Percentiles rank a stretch among this genome's conserved stretches.
phyloP scores from a whole-genome alignment of 2,329 filamentous ascomycete species.

The Venturia nashicola region DNA sequence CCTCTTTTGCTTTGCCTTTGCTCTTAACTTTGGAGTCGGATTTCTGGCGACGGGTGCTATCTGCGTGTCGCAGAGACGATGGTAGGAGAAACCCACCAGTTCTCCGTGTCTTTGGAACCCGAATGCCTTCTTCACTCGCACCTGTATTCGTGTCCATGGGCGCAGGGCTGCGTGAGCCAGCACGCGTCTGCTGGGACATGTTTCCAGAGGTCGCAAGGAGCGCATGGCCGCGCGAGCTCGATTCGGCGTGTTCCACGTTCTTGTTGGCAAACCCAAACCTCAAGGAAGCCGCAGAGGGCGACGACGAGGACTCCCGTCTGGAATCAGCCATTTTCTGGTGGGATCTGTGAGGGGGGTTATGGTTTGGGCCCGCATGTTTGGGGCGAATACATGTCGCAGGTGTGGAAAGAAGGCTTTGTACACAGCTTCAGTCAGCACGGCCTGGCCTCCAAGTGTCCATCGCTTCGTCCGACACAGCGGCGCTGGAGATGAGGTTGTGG shows the following conservation, averaged over 20 bases:
- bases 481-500: not conserved
- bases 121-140: not conserved
- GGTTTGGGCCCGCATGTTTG: not conserved
- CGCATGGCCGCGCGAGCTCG: not conserved
- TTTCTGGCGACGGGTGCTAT: not conserved
- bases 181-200: not conserved
- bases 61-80: slow-evolving; percentile 2
- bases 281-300: not conserved
- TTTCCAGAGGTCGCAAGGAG: not conserved
- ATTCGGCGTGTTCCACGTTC: not conserved
- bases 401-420: not conserved
- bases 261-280: not conserved
- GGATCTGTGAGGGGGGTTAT: not conserved
- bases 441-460: not conserved
- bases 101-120: not conserved
- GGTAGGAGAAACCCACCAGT: slow-evolving; percentile 9
- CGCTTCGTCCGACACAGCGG: not conserved
- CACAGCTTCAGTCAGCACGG: not conserved
- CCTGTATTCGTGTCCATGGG: not conserved
- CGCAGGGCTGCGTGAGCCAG: not conserved
- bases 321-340: not conserved
- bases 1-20: slow-evolving; percentile 5
- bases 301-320: not conserved
- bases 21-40: not conserved
- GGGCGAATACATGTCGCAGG: not conserved